phyloP scores from a whole-genome alignment of 2,329 filamentous ascomycete genomes.

The Aspergillus ochraceus region DNA sequence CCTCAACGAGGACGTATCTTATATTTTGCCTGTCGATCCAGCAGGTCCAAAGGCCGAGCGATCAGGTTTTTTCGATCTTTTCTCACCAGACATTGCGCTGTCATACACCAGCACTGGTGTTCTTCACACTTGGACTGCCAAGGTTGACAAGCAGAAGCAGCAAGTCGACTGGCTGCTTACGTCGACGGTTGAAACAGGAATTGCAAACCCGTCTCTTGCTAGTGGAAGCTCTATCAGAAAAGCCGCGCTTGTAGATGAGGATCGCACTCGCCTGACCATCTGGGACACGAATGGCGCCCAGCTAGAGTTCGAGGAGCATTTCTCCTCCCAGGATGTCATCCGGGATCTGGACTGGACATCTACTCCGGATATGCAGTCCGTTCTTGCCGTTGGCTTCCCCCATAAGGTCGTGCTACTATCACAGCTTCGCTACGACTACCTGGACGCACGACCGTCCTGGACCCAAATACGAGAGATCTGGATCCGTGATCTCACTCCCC shows the following conservation, averaged over 20 bases:
- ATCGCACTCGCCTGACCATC: constrained; percentile 75
- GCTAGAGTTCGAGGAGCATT: constrained; percentile 77
- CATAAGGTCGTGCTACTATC: constrained; percentile 78
- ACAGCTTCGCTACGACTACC: constrained; percentile 88
- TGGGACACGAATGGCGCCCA: constrained; percentile 85
- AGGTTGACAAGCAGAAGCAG: constrained; percentile 60
- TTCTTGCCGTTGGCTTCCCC: constrained; percentile 90
- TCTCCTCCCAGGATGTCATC: constrained; percentile 71
- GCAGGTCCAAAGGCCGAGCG: constrained; percentile 71
- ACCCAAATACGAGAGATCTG: constrained; percentile 78
- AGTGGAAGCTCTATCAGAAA: constrained; percentile 87
- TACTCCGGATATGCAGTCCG: constrained; percentile 83
- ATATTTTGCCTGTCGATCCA: constrained; percentile 79
- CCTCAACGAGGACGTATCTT: constrained; percentile 52
- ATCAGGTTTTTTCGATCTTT: constrained; percentile 80
- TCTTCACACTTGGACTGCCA: constrained; percentile 82
- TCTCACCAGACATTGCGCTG: constrained; percentile 81
- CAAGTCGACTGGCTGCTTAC: constrained; percentile 80
- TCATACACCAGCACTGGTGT: constrained; percentile 76
- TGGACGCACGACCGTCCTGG: constrained; percentile 88
- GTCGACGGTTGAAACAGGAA: constrained; percentile 75
- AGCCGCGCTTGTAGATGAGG: constrained; percentile 75
- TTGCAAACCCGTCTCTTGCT: constrained; percentile 70
- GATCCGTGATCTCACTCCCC: constrained; percentile 77
- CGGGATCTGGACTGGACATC: constrained; percentile 92